phyloP scores from a whole-genome alignment of 2,329 filamentous ascomycete species.

The Chalaropsis thielavioides region DNA sequence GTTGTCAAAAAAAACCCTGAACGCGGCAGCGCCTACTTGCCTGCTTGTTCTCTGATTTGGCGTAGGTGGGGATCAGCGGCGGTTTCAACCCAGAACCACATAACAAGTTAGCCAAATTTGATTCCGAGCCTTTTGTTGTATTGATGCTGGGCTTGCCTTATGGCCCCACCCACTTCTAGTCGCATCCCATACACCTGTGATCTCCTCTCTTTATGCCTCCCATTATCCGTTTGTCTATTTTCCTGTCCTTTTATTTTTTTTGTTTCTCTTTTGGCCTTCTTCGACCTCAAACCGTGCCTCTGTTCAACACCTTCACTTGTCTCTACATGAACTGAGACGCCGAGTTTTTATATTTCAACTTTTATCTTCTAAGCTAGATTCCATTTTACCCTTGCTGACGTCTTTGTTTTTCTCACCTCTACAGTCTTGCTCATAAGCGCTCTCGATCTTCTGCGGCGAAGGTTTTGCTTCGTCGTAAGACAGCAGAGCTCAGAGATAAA shows the following conservation, averaged over 20 bases:
- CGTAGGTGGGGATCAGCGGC: neutral
- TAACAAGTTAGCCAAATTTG: neutral
- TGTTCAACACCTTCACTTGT: neutral
- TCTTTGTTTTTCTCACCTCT: neutral
- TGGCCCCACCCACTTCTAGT: neutral
- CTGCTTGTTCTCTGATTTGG: neutral
- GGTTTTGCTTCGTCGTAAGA: constrained; percentile 14
- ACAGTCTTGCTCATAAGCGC: constrained; percentile 14
- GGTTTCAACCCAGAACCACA: neutral
- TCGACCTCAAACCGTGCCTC: neutral
- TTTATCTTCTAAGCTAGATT: neutral
- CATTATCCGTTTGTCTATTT: neutral
- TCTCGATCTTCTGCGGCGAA: constrained; percentile 16
- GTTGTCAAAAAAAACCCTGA: neutral
- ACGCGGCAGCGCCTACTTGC: neutral
- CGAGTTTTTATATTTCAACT: neutral
- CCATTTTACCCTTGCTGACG: constrained; percentile 8
- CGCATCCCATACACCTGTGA: neutral
- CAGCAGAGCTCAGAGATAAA: constrained; percentile 9
- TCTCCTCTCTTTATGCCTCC: neutral
- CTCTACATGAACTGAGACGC: neutral
- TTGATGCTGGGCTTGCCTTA: neutral
- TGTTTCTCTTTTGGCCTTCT: neutral
- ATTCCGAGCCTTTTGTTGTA: neutral
- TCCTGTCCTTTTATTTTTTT: neutral